Evolutionary conservation across 495 filamentous ascomycete genomes (phyloP), one percentile per base, ranked within the genome.

Genomic region (Rusavskia elegans): DNA sequence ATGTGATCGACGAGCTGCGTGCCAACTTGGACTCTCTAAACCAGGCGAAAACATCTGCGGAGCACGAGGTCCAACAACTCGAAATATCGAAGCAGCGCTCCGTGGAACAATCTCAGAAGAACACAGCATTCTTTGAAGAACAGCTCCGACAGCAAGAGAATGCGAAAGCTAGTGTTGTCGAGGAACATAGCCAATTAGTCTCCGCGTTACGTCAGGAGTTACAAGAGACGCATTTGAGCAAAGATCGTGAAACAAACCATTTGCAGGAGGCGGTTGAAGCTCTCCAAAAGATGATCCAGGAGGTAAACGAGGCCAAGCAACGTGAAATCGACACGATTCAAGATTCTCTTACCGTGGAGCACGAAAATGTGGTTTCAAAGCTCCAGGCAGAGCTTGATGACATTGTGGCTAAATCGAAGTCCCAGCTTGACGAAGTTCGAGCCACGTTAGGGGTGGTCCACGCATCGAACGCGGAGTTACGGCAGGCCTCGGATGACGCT

Each of bases 271-370:
- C n/a, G 20, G 39, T 42, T 14, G 52, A 53, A 40, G 32, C 29
- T 27, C 35, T 53, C 3, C 52, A 53, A 35, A 21, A 21, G 11
- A 21, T 11, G 37, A 16, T 53, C 8, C 30, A 39, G 10, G 19
- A 53, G 5, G 14, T 53, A 13, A 32, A 29, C 45, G 52, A 53
- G 35, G 38, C 8, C 13, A 53, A 53, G 30, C 44, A 48, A 25
- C 14, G 25, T 25, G 52, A 49, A 30, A 35, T 49, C 21, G 52
- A 53, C 14, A 7, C 10, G 1, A 1, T 20, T 1, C 49, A 23
- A 27, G 8, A 49, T 3, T 17, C 19, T 11, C 45, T 53, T 17
- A n/a, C 27, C 9, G 16, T 38, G 35, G 51, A 53, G 25, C 51
- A 53, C 21, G 51, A 53, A 17, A 20, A 42, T 5, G 29, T 30